These are phyloP conservation scores for Ustilago nuda DNA, from an alignment of 1,284 basidiomycete genomes.

Conservation along the genomic window DNA sequence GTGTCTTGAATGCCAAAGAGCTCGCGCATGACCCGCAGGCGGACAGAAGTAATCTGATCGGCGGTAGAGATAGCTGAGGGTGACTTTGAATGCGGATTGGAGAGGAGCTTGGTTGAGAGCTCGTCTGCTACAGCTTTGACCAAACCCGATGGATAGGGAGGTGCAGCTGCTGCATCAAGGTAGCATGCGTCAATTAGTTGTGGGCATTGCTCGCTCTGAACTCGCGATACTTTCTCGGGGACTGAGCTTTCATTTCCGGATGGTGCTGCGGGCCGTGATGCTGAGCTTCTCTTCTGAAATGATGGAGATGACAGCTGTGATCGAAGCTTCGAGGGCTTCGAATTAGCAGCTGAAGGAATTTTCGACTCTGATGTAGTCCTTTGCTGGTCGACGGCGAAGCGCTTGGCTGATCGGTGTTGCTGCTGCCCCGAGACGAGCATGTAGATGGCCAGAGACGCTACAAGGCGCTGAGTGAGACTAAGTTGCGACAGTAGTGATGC, in stretches of 20 bases:
- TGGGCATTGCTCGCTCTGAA: slow-evolving; percentile 33
- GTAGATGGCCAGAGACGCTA: slow-evolving; percentile 5
- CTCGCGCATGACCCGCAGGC: slow-evolving; percentile 55
- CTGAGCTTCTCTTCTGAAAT: not conserved
- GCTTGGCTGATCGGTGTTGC: slow-evolving; percentile 23
- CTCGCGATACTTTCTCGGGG: slow-evolving; percentile 12
- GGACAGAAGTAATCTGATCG: slow-evolving; percentile 48
- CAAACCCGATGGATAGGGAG: slow-evolving; percentile 60
- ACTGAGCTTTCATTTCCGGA: not conserved
- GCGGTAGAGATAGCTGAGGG: slow-evolving; percentile 57
- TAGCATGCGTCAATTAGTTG: slow-evolving; percentile 54
- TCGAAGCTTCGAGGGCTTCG: not conserved
- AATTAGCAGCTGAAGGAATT: not conserved
- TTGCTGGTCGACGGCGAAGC: slow-evolving; percentile 12
- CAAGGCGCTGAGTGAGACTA: slow-evolving; percentile 8
- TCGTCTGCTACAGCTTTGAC: slow-evolving; percentile 37
- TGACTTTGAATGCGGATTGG: slow-evolving; percentile 68
- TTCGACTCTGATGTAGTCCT: not conserved
- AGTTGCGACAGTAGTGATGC: slow-evolving; percentile 13
- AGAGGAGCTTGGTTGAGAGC: slow-evolving; percentile 53
- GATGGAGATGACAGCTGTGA: not conserved
- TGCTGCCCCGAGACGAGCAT: slow-evolving; percentile 18
- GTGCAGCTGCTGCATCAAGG: slow-evolving; percentile 67
- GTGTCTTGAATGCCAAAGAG: slow-evolving; percentile 59
- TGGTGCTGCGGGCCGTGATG: not conserved